Evolutionary conservation across 2,329 filamentous ascomycete genomes (phyloP), one percentile per base, ranked within the genome.

Genomic region (Domatiomyces catenatus): DNA sequence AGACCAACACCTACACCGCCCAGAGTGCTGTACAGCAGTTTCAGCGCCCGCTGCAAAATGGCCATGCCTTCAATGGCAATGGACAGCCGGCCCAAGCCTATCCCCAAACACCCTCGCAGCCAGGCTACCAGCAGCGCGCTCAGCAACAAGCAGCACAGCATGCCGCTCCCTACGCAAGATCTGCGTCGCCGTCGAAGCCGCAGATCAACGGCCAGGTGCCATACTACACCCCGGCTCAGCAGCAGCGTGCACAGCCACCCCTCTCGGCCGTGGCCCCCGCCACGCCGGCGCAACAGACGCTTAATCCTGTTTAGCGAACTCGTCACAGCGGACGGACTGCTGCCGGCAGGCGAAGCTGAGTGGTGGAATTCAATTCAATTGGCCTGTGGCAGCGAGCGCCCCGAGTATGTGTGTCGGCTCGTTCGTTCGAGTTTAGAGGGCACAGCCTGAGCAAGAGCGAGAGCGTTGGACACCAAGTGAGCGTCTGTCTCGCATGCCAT

Each of bases 11-110:
- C 42, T 69, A 63, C 54, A 63, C 52, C 50, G 64, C 64, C 49
- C 60, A 55, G 22, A 63, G 58, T 47, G 64, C 64, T 46, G 61
- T 63, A n/a, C 63, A 63, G 44, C 68, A 67, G 52, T 68, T 67
- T 52, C 68, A 70, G 55, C 65, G 69, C 15, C 59, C 66, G 17
- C 54, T 56, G 12, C 62, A 62, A 47, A 71, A 69, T 48, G 66
- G 67, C 46, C 66, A 53, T 47, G 46, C 46, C 26, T 48, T 8
- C 8, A 50, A 49, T 42, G 53, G 52, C 43, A 48, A 47, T 8
- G 44, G 48, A 19, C 50, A 46, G 10, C 48, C 53, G 20, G 47
- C 22, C 19, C 50, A 53, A 45, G 32, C 54, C 36, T 49, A 47
- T 44, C 22, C 47, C n/a, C 57, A 58, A 44, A 54, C 56, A n/a